Evolutionary conservation across 2,329 filamentous ascomycete species (phyloP), one percentile per base, ranked within the genome.

Genomic region (Botrytis galanthina): DNA sequence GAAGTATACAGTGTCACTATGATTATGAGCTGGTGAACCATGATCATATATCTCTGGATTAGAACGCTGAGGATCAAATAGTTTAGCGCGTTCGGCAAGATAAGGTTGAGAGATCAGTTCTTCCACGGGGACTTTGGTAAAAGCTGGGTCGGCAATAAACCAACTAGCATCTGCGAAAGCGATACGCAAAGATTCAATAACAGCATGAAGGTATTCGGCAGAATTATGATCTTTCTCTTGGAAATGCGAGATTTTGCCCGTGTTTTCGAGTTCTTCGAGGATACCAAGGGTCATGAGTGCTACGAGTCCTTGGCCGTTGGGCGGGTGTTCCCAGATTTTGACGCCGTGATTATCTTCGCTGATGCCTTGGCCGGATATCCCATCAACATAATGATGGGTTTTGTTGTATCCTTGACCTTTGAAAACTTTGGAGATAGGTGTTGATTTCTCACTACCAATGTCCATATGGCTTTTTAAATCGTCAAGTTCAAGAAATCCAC

Each of bases 1-100:
- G 80, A 98, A 97, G 85, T 98, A 98, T 42, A 98, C 96, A 0
- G 96, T 98, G 82, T 99, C 96, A 81, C 92, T 93, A 83, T 92
- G 92, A 75, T 91, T 91, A 75, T 97, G 89, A 0, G 95, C 95
- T 0, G 94, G 94, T 81, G 93, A 93, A 73, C 95, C 95, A 80
- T 94, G 92, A 61, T 89, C 83, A 1, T 92, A 82, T 12, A 87
- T 82, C 29, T 85, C 83, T 0, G 85, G 82, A 79, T 92, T 92
- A 0, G 93, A 86, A 71, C 88, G 88, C 0, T 86, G 84, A 0
- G 89, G 81, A 74, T 87, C 81, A 78, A 91, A 90, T 9, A 91
- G 85, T 74, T 84, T 81, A 10, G 88, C 88, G 12, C 94, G 90
- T 79, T 91, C 86, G 6, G 92, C 88, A 16, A 97, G 90, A 81